Evolutionary conservation across 305 asterid species (phyloP).

Genomic region (Fraxinus sp.): DNA sequence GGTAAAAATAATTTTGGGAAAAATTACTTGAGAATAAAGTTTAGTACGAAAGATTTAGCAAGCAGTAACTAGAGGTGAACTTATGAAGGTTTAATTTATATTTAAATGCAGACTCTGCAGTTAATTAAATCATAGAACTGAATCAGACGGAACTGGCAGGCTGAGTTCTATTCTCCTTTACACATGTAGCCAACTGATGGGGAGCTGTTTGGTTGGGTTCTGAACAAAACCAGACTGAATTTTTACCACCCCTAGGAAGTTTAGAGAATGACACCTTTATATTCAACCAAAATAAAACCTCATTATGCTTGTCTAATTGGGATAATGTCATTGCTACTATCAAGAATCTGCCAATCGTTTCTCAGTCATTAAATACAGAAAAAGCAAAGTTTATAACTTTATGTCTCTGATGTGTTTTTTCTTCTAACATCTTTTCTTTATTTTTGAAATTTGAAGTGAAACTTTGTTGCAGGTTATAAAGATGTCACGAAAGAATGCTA

Average conservation of each 20-base stretch:
- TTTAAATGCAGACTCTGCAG: not conserved
- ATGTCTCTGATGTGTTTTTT: not conserved
- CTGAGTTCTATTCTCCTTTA: not conserved
- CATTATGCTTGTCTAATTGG: not conserved
- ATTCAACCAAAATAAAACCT: not conserved
- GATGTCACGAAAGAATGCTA: slow-evolving; percentile 61
- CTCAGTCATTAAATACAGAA: not conserved
- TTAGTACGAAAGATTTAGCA: not conserved
- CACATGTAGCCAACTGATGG: not conserved
- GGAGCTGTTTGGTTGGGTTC: not conserved
- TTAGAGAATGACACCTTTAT: not conserved
- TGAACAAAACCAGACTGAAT: not conserved
- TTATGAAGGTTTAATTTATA: no score
- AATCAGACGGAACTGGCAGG: not conserved
- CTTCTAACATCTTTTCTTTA: not conserved
- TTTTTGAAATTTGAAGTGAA: not conserved
- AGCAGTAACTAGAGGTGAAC: not conserved
- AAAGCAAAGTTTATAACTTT: not conserved
- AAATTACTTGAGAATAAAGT: not conserved
- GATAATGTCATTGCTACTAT: not conserved
- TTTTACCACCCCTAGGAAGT: not conserved
- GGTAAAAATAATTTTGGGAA: not conserved
- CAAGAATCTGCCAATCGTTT: not conserved
- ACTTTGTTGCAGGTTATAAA: not conserved
- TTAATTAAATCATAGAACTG: not conserved